Evolutionary conservation across 192 early-diverging fungal species (phyloP).

Genomic region (Phycomyces nitens): DNA sequence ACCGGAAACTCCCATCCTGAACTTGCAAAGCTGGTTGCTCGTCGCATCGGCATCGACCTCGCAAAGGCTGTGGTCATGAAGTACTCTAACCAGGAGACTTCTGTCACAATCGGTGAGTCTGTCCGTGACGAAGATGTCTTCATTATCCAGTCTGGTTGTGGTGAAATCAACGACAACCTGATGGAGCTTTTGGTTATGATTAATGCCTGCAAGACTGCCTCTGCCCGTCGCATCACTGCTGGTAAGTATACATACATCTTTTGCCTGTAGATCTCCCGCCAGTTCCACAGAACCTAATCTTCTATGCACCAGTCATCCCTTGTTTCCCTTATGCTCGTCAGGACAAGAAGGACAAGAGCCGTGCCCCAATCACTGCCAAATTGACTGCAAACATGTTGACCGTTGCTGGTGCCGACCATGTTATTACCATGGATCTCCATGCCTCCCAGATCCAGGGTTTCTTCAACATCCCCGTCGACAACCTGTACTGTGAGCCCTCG

Average conservation of each 20-base stretch:
- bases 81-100: constrained; percentile 96
- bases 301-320: constrained; percentile 92
- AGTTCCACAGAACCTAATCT: too few species aligned
- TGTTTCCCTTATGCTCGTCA: constrained; percentile 98
- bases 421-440: constrained; percentile 98
- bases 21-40: constrained; percentile 86
- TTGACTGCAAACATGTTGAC: constrained; percentile 92
- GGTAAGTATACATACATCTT: too few species aligned
- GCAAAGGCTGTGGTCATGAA: constrained; percentile 91
- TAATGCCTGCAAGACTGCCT: constrained; percentile 86
- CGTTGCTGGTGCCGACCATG: constrained; percentile 94
- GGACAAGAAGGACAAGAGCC: constrained; percentile 96
- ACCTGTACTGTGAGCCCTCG: constrained; percentile 87
- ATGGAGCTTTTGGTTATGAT: constrained; percentile 99
- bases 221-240: constrained; percentile 88
- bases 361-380: constrained; percentile 94
- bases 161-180: constrained; percentile 79
- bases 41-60: constrained; percentile 84
- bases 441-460: constrained; percentile 93
- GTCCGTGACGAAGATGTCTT: constrained; percentile 95
- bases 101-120: constrained; percentile 67
- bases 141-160: constrained; percentile 93
- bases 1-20: constrained; percentile 93
- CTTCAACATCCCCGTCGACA: constrained; percentile 91
- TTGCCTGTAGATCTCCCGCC: too few species aligned